Evolutionary conservation across 108 stramenopile genomes (phyloP).

Genomic region (Ochromonas danica): DNA sequence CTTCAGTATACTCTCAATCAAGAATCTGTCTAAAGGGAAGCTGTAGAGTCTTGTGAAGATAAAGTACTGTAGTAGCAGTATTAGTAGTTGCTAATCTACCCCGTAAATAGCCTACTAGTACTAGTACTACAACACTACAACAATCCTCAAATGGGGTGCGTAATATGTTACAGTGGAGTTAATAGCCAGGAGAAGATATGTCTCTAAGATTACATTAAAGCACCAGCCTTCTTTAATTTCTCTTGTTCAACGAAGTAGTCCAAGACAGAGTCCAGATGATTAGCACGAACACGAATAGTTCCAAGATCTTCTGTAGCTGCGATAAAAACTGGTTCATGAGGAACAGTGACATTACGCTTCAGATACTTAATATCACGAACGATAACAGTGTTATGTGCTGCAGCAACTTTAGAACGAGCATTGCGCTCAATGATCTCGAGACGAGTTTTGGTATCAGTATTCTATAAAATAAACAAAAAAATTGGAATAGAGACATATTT

Average conservation of each 20-base stretch:
- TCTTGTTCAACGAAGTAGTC: neutral
- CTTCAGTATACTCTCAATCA: constrained; percentile 4
- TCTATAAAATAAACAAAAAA: no score
- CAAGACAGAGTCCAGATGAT: neutral
- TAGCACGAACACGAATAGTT: neutral
- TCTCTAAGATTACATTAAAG: neutral
- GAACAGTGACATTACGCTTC: neutral
- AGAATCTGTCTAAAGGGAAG: constrained; percentile 34
- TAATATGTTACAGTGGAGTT: no score
- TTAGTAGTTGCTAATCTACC: no score
- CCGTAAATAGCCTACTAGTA: no score
- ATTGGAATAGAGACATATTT: no score
- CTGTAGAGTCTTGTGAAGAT: no score
- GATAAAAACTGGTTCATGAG: neutral
- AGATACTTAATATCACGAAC: neutral
- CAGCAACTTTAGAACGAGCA: neutral
- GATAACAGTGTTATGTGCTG: neutral
- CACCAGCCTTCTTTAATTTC: neutral
- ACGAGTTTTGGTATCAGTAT: neutral
- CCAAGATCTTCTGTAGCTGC: neutral
- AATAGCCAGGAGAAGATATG: no score
- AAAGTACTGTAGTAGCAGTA: no score
- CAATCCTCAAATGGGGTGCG: no score
- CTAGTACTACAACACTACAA: no score
- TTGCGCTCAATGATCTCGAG: neutral